Base-by-base conservation (phyloP, 1,139 yeast genomes). In the Saccharomycopsis hybrid region DNA sequence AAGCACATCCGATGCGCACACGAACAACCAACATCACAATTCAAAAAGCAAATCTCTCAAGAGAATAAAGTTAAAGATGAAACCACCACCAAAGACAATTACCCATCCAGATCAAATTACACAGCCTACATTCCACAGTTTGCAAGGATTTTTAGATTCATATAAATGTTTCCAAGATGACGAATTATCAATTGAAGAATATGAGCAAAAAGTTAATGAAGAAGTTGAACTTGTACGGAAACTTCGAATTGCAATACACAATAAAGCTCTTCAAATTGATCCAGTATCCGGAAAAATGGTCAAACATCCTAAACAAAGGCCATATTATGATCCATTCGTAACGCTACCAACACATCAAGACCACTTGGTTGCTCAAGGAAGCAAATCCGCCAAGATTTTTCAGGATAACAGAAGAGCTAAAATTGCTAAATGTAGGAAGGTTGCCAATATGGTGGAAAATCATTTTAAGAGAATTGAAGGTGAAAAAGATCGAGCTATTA, bases 381-480 rank as follows among this genome's bases (percentile, higher is more conserved):
- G 81, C 36, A 73, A 80, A 44, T 78, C 88, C 60, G 77, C 96
- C 4, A 83, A 80, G 58, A 67, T 87, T 5, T 81, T 88, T 58
- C 79, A 77, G 51, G 92, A 84, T 55, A 74, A 78, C 54, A 74
- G 88, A 48, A 78, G 72, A 54, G 77, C 78, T 31, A 87, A 85
- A 58, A 76, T 80, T 30, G 74, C 82, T n/a, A 72, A 81, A 55
- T 81, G 88, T 1, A 77, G 82, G 59, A 86, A 80, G 58, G 74
- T 89, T 13, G 83, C 97, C 0, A 80, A 75, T 46, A 86, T 89
- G 85, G 71, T 94, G 33, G 97, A 90, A 55, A 80, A 75, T 47
- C 94, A 92, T 68, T 92, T 89, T 69, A 85, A 85, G 59, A 81
- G 89, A 65, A 75, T 86, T 52, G 81, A 83, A 1, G 96, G 96